Evolutionary conservation across 2,329 filamentous ascomycete genomes (phyloP), one percentile per base, ranked within the genome.

Genomic region (Fusarium devonianum): DNA sequence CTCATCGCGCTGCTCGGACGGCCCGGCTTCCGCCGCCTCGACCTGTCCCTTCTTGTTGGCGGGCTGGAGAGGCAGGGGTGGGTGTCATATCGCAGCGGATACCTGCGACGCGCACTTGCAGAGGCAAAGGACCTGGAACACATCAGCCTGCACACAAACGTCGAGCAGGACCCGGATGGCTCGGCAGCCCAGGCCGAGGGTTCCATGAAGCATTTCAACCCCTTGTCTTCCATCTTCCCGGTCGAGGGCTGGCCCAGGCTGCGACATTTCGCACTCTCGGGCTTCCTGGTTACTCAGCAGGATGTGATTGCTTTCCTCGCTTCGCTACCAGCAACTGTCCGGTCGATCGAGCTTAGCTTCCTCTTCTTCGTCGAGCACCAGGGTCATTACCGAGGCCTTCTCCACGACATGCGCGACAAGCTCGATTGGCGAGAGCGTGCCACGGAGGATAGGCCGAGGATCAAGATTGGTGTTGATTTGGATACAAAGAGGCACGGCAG

Each of bases 51-150:
- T 1, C 1, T 38, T 4, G 13, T 29, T 8, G 14, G 10, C 2
- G 3, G 3, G 5, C 17, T 26, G 1, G 7, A 26, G 2, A 0
- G 2, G 0, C 4, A 34, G 0, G 13, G 17, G 1, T 56, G 50
- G 44, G 4, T 4, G 2, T 48, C 41, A 3, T 44, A 53, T 5
- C 41, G 50, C 13, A 37, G 10, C 2, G 41, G 44, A 2, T 19
- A 19, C 2, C 9, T 61, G 0, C 11, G 18, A 1, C 3, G 14
- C 0, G 40, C 51, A 7, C 26, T 61, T 1, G 19, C 11, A 1
- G 22, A 64, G 10, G 61, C 60, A 1, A 38, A 32, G 1, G 56
- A 57, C 4, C 28, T 73, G 7, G 17, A 57, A 5, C 51, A 66
- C 21, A 12, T 72, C 19, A 58, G 51, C 5, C 29, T 72, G 1